These are phyloP conservation scores for Irineochytrium annulatum DNA, from an alignment of 192 early-diverging fungal genomes.

Conservation along the genomic window DNA sequence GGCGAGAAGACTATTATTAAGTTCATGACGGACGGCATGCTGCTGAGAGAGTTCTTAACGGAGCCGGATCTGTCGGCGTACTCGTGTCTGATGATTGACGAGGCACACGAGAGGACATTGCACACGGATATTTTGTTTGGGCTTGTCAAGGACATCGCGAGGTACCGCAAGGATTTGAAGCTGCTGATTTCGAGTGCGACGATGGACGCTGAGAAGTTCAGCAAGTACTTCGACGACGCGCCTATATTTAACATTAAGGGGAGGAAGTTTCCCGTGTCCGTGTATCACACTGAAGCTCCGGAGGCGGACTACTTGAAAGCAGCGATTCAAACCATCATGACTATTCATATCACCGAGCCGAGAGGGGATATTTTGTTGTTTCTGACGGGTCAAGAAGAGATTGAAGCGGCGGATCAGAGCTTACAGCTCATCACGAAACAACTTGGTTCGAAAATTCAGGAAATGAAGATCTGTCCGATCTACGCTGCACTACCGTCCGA, in stretches of 20 bases:
- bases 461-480: conserved; percentile 84
- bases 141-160: conserved; percentile 91
- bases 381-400: conserved; percentile 98
- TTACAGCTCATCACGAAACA: conserved; percentile 69
- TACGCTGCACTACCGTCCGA: conserved; percentile 93
- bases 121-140: conserved; percentile 97
- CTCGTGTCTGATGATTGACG: conserved; percentile 94
- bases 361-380: conserved; percentile 93
- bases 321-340: conserved; percentile 83
- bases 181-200: conserved; percentile 96
- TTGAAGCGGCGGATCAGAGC: conserved; percentile 84
- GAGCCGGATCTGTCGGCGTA: conserved; percentile 91
- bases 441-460: conserved; percentile 78
- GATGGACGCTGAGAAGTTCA: conserved; percentile 95
- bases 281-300: conserved; percentile 92
- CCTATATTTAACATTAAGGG: conserved; percentile 95
- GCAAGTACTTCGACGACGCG: conserved; percentile 89
- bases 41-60: conserved; percentile 95
- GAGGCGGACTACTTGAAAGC: conserved; percentile 96
- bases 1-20: conserved; percentile 91
- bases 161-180: conserved; percentile 90
- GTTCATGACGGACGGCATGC: conserved; percentile 99
- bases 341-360: conserved; percentile 87
- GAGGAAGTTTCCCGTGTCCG: conserved; percentile 86
- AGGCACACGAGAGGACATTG: conserved; percentile 96